A percentile compares a stretch with the other conserved stretches of the same genome.
Conservation (phyloP, 371 early-diverging fungal genomes). For the Lichtheimia corymbifera region DNA sequence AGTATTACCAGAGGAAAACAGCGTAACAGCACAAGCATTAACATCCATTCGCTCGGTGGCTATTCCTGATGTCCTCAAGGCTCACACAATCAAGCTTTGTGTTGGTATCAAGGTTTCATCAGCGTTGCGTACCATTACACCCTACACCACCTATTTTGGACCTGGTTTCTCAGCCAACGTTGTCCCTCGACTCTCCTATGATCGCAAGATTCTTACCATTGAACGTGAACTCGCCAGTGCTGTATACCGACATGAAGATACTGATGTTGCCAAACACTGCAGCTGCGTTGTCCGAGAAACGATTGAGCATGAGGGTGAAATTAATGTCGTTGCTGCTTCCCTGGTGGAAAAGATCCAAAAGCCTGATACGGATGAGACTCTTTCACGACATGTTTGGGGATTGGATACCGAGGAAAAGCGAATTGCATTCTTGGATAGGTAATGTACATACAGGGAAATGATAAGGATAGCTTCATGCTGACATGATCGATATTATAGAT, state of each 20-base stretch:
- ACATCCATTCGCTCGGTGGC: conserved; percentile 71
- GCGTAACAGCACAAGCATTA: conserved; percentile 55
- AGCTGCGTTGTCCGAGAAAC: conserved; percentile 67
- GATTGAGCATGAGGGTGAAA: conserved; percentile 47
- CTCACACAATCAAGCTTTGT: conserved; percentile 60
- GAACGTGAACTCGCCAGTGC: conserved; percentile 65
- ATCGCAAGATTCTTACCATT: conserved; percentile 41
- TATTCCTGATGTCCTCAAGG: conserved; percentile 42
- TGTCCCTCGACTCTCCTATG: conserved; percentile 46
- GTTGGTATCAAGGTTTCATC: conserved; percentile 72
- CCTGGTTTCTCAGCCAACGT: conserved; percentile 61
- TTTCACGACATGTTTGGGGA: conserved; percentile 53
- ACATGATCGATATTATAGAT: conserved; percentile 17
- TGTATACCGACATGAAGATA: conserved; percentile 51
- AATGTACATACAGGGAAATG: conserved; percentile 5
- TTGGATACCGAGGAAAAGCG: conserved; percentile 58
- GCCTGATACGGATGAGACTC: conserved; percentile 49
- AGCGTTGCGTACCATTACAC: conserved; percentile 74
- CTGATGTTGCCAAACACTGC: conserved; percentile 69
- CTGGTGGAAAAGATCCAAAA: conserved; percentile 59
- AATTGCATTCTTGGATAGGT: conserved; percentile 51
- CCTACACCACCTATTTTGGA: conserved; percentile 68
- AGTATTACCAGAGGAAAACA: conserved; percentile 37
- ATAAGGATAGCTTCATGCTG: neutral
- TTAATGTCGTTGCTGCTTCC: conserved; percentile 65